phyloP scores from a whole-genome alignment of 2,329 filamentous ascomycete species.

The Cordyceps tenuipes region DNA sequence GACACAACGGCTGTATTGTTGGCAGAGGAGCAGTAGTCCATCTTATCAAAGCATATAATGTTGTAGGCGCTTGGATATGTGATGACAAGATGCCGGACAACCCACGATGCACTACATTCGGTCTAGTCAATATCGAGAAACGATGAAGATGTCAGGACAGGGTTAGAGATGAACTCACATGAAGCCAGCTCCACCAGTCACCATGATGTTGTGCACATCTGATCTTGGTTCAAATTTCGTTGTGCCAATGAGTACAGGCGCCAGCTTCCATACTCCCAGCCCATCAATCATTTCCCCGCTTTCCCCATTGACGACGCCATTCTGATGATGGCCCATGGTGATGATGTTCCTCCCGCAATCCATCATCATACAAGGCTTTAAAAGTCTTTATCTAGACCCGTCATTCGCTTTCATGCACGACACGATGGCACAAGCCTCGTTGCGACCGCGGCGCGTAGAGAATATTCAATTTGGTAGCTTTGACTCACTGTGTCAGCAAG shows the following conservation, averaged over 20 bases:
- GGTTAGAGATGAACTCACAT: constrained; percentile 48
- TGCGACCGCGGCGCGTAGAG: neutral
- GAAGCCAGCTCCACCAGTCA: constrained; percentile 78
- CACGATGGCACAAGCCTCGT: neutral
- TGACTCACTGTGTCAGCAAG: neutral
- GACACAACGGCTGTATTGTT: constrained; percentile 69
- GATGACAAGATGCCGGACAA: constrained; percentile 67
- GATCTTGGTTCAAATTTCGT: constrained; percentile 61
- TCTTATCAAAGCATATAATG: constrained; percentile 74
- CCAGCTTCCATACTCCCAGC: constrained; percentile 50
- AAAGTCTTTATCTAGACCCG: neutral
- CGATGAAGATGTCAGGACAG: neutral
- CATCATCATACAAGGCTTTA: neutral
- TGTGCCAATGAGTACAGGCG: constrained; percentile 59
- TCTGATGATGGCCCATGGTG: neutral
- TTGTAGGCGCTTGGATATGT: constrained; percentile 70
- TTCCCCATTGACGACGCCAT: constrained; percentile 34
- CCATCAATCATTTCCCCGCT: neutral
- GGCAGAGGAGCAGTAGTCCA: constrained; percentile 73
- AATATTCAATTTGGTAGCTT: neutral
- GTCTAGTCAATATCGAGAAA: neutral
- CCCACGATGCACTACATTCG: constrained; percentile 59
- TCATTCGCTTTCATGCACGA: neutral
- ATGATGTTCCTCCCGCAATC: neutral
- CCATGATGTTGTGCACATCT: constrained; percentile 71